Conservation (phyloP, 495 filamentous ascomycete species). For the Penicillium desertorum region DNA sequence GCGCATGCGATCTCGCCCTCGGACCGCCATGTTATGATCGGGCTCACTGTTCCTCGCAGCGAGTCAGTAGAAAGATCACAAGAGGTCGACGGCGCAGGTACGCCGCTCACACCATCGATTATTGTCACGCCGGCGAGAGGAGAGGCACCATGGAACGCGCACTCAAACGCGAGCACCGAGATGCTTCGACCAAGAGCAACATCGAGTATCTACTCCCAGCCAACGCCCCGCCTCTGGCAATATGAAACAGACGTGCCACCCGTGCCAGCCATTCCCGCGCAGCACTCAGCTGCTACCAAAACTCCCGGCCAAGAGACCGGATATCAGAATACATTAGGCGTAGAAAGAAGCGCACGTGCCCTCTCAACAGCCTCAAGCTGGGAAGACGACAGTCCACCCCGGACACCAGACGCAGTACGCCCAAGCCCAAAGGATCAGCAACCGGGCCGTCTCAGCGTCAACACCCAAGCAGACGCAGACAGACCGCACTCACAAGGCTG, state of each 20-base stretch:
- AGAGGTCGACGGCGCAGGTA: slow-evolving; percentile 35
- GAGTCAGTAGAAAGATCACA: slow-evolving; percentile 45
- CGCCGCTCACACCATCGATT: slow-evolving; percentile 56
- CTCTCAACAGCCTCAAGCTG: slow-evolving; percentile 56
- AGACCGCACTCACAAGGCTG: slow-evolving; percentile 70
- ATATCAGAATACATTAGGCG: slow-evolving; percentile 28
- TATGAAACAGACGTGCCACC: slow-evolving; percentile 49
- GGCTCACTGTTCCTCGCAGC: slow-evolving; percentile 65
- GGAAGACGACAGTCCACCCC: slow-evolving; percentile 51
- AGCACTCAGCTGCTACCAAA: slow-evolving; percentile 32
- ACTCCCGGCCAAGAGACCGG: slow-evolving; percentile 29
- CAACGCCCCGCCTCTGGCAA: slow-evolving; percentile 39
- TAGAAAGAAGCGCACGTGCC: slow-evolving; percentile 28
- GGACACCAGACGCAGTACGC: slow-evolving; percentile 18
- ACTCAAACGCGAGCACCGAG: slow-evolving; percentile 28
- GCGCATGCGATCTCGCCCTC: slow-evolving; percentile 69
- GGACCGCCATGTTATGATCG: slow-evolving; percentile 76
- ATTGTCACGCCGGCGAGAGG: slow-evolving; percentile 67
- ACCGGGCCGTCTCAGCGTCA: slow-evolving; percentile 38
- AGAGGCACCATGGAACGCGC: slow-evolving; percentile 54
- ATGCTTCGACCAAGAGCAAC: slow-evolving; percentile 41
- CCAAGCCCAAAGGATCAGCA: slow-evolving; percentile 21
- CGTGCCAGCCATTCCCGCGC: slow-evolving; percentile 60
- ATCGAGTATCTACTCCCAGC: slow-evolving; percentile 71
- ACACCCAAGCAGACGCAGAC: slow-evolving; percentile 41